phyloP scores from a whole-genome alignment of 345 rosid genomes.

The Trapa bicornis region DNA sequence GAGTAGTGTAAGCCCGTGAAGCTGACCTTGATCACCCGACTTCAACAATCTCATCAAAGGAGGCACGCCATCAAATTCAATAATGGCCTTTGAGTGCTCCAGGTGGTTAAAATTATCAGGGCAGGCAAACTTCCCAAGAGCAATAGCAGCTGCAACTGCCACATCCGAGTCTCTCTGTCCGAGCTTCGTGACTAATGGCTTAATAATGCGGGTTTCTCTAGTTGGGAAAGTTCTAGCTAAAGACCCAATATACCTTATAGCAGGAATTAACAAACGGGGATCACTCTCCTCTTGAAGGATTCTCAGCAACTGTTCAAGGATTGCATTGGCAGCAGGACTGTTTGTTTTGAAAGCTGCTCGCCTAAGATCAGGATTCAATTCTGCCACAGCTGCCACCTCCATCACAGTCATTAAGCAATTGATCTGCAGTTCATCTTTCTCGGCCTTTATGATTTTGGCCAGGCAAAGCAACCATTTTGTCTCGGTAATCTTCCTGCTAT shows the following conservation, averaged over 20 bases:
- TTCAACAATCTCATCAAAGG: conserved; percentile 28
- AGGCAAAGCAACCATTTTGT: conserved; percentile 47
- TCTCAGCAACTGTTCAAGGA: conserved; percentile 44
- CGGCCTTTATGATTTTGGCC: conserved; percentile 34
- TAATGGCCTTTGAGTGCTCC: conserved; percentile 44
- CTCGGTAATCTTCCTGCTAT: conserved; percentile 40
- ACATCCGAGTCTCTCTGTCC: conserved; percentile 19
- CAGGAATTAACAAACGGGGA: conserved; percentile 25
- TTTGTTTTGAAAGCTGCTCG: conserved; percentile 47
- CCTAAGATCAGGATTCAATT: conserved; percentile 36
- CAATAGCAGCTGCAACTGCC: conserved; percentile 40
- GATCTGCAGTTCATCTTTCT: conserved; percentile 34
- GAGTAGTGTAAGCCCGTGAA: conserved; percentile 28
- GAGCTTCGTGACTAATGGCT: conserved; percentile 33
- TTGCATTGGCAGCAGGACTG: conserved; percentile 50
- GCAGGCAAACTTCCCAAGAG: conserved; percentile 38
- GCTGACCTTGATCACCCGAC: conserved; percentile 22
- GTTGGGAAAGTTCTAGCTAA: conserved; percentile 54
- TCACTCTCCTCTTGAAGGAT: conserved; percentile 28
- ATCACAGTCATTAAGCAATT: conserved; percentile 40
- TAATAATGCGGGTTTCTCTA: conserved; percentile 32
- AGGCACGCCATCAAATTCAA: conserved; percentile 44
- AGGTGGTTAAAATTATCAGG: conserved; percentile 39
- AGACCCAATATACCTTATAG: conserved; percentile 38
- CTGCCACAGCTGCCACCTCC: conserved; percentile 44